Conservation (phyloP, 306 rosid species). For the Dalbergia oliveri region DNA sequence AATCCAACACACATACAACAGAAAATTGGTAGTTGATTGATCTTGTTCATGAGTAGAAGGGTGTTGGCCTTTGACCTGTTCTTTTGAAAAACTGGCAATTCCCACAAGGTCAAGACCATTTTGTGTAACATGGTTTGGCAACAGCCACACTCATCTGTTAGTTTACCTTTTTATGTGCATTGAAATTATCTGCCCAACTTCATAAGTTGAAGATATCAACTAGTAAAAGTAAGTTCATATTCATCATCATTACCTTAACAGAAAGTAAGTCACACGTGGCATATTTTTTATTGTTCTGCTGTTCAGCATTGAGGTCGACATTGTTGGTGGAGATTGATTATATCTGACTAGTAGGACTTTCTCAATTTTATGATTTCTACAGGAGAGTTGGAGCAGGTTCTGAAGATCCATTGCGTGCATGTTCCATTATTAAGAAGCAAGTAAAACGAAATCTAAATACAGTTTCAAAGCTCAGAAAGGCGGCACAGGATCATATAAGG, state of each 20-base stretch:
- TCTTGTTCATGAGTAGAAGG: too few species aligned
- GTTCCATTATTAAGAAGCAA: slow-evolving; percentile 73
- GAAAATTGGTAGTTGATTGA: too few species aligned
- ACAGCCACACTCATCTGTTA: slow-evolving; percentile 3
- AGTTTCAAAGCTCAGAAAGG: slow-evolving; percentile 64
- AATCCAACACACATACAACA: too few species aligned
- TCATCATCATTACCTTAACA: neutral
- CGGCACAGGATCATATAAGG: slow-evolving; percentile 66
- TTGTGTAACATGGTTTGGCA: slow-evolving; percentile 27
- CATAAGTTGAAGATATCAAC: neutral
- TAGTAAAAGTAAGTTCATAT: neutral
- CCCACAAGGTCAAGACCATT: neutral
- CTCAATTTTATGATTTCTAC: slow-evolving; percentile 46
- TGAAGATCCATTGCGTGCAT: slow-evolving; percentile 69
- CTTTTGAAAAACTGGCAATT: too few species aligned
- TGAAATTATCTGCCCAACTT: neutral
- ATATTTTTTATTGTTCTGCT: neutral
- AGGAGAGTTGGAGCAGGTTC: slow-evolving; percentile 93
- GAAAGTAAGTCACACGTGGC: neutral
- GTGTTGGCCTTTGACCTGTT: too few species aligned
- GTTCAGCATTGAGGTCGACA: slow-evolving; percentile 12
- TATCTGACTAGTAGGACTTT: slow-evolving; percentile 36
- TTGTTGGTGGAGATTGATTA: neutral
- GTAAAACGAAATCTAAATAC: slow-evolving; percentile 53
- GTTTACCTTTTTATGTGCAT: neutral